These are phyloP conservation scores for Cercophora sp. DNA, from an alignment of 495 filamentous ascomycete genomes.

Conservation along the genomic window DNA sequence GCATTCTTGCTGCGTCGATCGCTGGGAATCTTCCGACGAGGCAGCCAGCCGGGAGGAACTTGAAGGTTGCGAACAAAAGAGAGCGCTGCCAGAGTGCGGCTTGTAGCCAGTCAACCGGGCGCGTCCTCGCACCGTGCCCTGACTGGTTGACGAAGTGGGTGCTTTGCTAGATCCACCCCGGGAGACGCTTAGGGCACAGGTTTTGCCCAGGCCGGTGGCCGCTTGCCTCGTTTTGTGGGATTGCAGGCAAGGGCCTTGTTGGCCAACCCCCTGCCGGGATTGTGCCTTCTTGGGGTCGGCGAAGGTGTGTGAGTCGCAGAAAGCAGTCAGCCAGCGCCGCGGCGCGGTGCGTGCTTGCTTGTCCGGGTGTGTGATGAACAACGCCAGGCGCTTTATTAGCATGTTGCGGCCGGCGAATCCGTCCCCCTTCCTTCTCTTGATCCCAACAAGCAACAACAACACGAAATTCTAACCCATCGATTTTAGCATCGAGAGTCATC, in stretches of 20 bases:
- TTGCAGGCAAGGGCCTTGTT: background rate
- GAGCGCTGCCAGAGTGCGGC: background rate
- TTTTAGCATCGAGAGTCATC: constrained; percentile 45
- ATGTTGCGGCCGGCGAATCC: constrained; percentile 18
- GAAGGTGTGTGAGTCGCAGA: background rate
- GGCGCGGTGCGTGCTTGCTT: background rate
- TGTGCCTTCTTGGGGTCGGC: background rate
- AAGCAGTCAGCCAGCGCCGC: constrained; percentile 1
- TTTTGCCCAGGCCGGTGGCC: too few species aligned
- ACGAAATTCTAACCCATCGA: constrained; percentile 36
- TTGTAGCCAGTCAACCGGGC: constrained; percentile 6
- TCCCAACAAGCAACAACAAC: constrained; percentile 43
- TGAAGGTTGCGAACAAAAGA: background rate
- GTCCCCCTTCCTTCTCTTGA: constrained; percentile 28
- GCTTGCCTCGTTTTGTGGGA: constrained; percentile 2
- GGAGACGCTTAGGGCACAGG: constrained; percentile 2
- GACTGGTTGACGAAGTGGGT: background rate
- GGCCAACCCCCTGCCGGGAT: constrained; percentile 1
- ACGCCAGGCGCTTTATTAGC: constrained; percentile 19
- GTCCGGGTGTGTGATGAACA: constrained; percentile 7
- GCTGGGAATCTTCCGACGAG: background rate
- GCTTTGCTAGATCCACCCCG: constrained; percentile 8
- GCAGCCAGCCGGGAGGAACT: too few species aligned
- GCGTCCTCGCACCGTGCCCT: constrained; percentile 3
- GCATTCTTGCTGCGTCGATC: constrained; percentile 1